Evolutionary conservation across 1,284 basidiomycete genomes (phyloP), one percentile per base, ranked within the genome.

Genomic region (Agroathelia rolfsii): DNA sequence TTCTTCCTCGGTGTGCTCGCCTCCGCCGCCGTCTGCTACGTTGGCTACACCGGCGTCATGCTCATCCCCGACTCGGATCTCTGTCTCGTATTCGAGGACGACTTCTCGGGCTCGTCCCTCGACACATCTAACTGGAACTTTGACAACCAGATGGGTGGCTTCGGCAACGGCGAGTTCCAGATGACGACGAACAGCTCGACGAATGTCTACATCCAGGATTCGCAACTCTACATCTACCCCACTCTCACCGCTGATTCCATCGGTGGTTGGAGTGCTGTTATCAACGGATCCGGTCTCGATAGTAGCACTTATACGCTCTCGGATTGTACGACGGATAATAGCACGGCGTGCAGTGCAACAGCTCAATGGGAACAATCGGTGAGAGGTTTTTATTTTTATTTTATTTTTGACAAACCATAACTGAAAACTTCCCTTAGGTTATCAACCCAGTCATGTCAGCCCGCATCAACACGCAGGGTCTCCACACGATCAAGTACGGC

Each of bases 361-460:
- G n/a, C n/a, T n/a, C n/a, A n/a, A n/a, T n/a, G n/a, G n/a, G n/a
- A n/a, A n/a, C n/a, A n/a, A n/a, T n/a, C n/a, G n/a, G n/a, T n/a
- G n/a, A n/a, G n/a, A n/a, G n/a, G n/a, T n/a, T n/a, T n/a, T n/a
- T n/a, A n/a, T n/a, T n/a, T n/a, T n/a, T n/a, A n/a, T n/a, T n/a
- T n/a, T n/a, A n/a, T n/a, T n/a, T n/a, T n/a, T n/a, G n/a, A n/a
- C n/a, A n/a, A n/a, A n/a, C n/a, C n/a, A n/a, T n/a, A n/a, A 11
- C 40, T 45, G 19, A 50, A 59, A 9, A 53, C 49, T 5, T n/a
- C n/a, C n/a, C n/a, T n/a, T n/a, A n/a, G n/a, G 65, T 83, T 24
- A 73, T 89, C 46, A 82, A 83, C 44, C 85, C 86, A 5, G 72
- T 86, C 27, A 74, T 75, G 59, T 76, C 71, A 37, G 85, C 84